Percentiles rank a stretch among this genome's conserved stretches.
Conservation (phyloP, 1,284 basidiomycete species). For the Apiotrichum mycotoxinovorans region DNA sequence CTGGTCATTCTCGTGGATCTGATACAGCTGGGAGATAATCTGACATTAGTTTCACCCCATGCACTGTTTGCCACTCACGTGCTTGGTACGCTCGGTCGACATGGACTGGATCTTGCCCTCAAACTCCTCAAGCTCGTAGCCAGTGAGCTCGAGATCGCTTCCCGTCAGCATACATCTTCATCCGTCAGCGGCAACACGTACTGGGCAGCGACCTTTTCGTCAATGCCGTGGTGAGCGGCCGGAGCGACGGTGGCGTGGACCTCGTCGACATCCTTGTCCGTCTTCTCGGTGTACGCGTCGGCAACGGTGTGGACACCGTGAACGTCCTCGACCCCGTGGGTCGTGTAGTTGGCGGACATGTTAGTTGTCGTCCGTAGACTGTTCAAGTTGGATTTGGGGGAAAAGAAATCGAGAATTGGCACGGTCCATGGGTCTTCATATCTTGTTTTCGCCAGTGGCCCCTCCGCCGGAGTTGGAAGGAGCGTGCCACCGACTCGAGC, state of each 20-base stretch:
- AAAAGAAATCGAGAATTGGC: too few species aligned
- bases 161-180: not conserved
- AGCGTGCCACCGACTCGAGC: too few species aligned
- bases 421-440: too few species aligned
- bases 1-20: slow-evolving; percentile 33
- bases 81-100: slow-evolving; percentile 9
- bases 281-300: not conserved
- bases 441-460: too few species aligned
- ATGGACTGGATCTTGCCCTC: slow-evolving; percentile 18
- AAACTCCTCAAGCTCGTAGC: slow-evolving; percentile 16
- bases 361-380: too few species aligned
- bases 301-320: not conserved
- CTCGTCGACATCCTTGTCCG: not conserved
- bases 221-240: not conserved
- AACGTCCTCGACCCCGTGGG: not conserved
- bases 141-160: slow-evolving; percentile 10
- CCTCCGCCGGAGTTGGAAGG: too few species aligned
- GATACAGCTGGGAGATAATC: slow-evolving; percentile 24
- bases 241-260: not conserved
- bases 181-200: not conserved
- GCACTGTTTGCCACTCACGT: too few species aligned
- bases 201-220: not conserved
- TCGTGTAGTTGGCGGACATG: not conserved
- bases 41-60: too few species aligned
- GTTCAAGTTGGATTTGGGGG: too few species aligned